Conservation (phyloP, 139 green algal species). For the Picochlorum costavermella region DNA sequence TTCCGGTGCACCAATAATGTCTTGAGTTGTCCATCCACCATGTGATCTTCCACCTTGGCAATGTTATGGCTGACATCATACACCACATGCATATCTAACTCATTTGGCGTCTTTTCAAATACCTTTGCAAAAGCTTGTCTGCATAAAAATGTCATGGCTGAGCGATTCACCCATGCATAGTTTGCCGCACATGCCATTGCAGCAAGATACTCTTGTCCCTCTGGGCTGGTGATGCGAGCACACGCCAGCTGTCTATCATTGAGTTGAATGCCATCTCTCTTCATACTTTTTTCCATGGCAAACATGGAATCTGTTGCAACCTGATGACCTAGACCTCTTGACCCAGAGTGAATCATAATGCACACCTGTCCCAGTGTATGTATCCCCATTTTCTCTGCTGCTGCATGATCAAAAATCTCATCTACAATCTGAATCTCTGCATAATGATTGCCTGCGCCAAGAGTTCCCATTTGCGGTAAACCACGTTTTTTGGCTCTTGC, state of each 20-base stretch:
- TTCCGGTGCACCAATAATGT: conserved; percentile 85
- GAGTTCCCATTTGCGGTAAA: conserved; percentile 84
- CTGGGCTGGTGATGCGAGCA: conserved; percentile 57
- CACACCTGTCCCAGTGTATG: conserved; percentile 56
- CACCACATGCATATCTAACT: conserved; percentile 89
- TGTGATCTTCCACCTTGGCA: conserved; percentile 84
- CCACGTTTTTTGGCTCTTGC: conserved; percentile 81
- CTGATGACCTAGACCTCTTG: conserved; percentile 77
- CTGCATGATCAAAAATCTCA: conserved; percentile 73
- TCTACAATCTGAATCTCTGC: conserved; percentile 86
- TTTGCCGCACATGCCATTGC: conserved; percentile 86
- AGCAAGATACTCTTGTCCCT: conserved; percentile 78
- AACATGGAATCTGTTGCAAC: conserved; percentile 81
- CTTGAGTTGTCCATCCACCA: conserved; percentile 64
- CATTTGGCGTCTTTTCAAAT: conserved; percentile 63
- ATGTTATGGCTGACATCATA: conserved; percentile 92
- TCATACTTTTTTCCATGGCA: conserved; percentile 78
- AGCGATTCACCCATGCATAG: conserved; percentile 87
- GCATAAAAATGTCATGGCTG: conserved; percentile 76
- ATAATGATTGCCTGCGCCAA: conserved; percentile 90
- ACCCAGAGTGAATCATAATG: conserved; percentile 85
- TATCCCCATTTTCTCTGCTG: conserved; percentile 74
- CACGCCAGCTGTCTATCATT: conserved; percentile 88
- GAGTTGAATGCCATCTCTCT: conserved; percentile 55
- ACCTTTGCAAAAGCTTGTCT: conserved; percentile 75